Evolutionary conservation across 257 asterid genomes (phyloP), one percentile per base, ranked within the genome.

Genomic region (Capsicum pubescens): DNA sequence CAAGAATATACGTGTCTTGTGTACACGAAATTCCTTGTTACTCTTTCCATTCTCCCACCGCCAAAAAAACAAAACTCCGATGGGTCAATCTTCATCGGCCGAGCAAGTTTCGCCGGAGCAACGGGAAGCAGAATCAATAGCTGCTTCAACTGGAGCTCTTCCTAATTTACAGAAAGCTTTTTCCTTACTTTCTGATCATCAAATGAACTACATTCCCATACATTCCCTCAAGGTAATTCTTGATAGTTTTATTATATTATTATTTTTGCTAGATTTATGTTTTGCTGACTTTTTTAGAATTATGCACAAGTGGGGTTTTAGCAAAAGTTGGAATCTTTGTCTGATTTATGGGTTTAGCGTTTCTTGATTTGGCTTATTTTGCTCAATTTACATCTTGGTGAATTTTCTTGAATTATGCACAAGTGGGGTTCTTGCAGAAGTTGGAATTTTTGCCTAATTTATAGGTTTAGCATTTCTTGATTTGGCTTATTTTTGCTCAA

Each of bases 131-230:
- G 95, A 92, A 87, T 89, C 98, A 6, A 87, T 91, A 42, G 98
- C 97, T 32, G 97, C 99, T 1, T 90, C 99, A 8, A 91, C 97
- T 52, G 99, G 98, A 80, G 95, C 96, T 67, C 95, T 95, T 54
- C 92, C 97, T 8, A 84, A 88, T 67, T 95, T 95, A 17, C 86
- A 87, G 9, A 90, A 93, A 68, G 88, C 96, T 0, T 95, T 95
- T 86, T 88, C 97, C 55, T 81, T 84, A 74, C 93, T 95, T 82
- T 90, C 99, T 70, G 91, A 93, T 89, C 92, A 94, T 81, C 90
- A 92, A 86, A 90, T 94, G 12, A 42, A 86, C 70, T 87, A 94
- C 64, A 90, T 95, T 35, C 94, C 98, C 3, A 3, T 91, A 35
- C 44, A 55, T 82, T 91, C 98, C 80, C 92, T 95, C 9, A 88